These are phyloP conservation scores for Psilocybe cubensis DNA, from an alignment of 768 basidiomycete genomes.

Conservation along the genomic window DNA sequence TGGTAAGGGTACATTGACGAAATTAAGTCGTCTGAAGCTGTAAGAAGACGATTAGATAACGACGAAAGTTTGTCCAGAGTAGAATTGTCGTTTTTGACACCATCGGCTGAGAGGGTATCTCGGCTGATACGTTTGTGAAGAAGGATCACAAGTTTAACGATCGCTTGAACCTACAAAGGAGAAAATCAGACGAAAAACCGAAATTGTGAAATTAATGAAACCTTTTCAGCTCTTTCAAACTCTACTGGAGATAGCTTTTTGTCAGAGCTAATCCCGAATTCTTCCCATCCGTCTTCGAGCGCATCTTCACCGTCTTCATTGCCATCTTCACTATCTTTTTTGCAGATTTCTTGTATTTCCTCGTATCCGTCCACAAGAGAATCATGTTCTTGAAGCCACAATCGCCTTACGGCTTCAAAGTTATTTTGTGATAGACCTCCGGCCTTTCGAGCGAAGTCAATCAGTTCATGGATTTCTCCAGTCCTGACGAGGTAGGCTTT, in stretches of 20 bases:
- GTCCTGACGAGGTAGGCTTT: slow-evolving; percentile 61
- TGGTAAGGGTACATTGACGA: slow-evolving; percentile 72
- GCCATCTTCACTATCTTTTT: slow-evolving; percentile 34
- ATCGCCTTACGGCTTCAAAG: slow-evolving; percentile 54
- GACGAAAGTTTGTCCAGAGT: slow-evolving; percentile 54
- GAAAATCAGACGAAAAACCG: slow-evolving; percentile 1
- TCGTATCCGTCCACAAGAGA: slow-evolving; percentile 63
- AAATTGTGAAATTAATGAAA: slow-evolving; percentile 22
- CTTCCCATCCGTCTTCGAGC: slow-evolving; percentile 67
- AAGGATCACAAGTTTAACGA: slow-evolving; percentile 61
- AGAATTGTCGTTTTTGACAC: slow-evolving; percentile 19
- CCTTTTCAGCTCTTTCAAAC: slow-evolving; percentile 62
- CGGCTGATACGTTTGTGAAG: slow-evolving; percentile 64
- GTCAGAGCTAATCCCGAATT: slow-evolving; percentile 56
- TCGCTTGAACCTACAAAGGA: slow-evolving; percentile 51
- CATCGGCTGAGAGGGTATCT: slow-evolving; percentile 46
- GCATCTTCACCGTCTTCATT: slow-evolving; percentile 36
- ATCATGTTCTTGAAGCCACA: slow-evolving; percentile 54
- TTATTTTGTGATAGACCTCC: slow-evolving; percentile 61
- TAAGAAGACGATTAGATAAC: slow-evolving; percentile 54
- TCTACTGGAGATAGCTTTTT: slow-evolving; percentile 52
- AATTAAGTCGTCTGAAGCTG: slow-evolving; percentile 67
- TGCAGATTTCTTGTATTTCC: slow-evolving; percentile 61
- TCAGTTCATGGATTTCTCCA: slow-evolving; percentile 63
- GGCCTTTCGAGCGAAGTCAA: slow-evolving; percentile 49